A percentile compares a stretch with the other conserved stretches of the same genome.
phyloP scores from a whole-genome alignment of 2,329 filamentous ascomycete species.

The Alternaria ethzedia region DNA sequence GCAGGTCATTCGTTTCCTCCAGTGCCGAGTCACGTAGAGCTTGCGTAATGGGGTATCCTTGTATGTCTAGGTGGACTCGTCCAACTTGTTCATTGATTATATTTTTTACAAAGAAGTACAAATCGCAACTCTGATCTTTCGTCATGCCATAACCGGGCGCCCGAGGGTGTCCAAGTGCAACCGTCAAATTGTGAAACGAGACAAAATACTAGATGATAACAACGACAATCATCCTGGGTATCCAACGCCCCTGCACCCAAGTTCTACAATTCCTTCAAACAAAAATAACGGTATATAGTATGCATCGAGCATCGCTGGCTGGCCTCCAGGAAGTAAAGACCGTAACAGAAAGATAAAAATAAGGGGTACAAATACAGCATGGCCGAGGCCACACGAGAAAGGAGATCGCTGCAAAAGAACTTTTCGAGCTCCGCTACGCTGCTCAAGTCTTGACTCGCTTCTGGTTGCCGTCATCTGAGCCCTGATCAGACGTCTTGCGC shows the following conservation, averaged over 20 bases:
- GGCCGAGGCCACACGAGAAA: not conserved
- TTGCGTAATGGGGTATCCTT: not conserved
- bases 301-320: constrained; percentile 17
- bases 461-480: constrained; percentile 43
- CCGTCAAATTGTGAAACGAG: constrained; percentile 23
- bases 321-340: constrained; percentile 4
- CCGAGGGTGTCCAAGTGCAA: constrained; percentile 2
- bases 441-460: constrained; percentile 47
- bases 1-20: not conserved
- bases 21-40: not conserved
- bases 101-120: constrained; percentile 21
- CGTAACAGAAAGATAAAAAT: constrained; percentile 6
- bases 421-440: not conserved
- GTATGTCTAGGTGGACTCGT: constrained; percentile 1
- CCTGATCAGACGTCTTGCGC: constrained; percentile 50
- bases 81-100: constrained; percentile 18
- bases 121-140: constrained; percentile 10
- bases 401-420: not conserved
- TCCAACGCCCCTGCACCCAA: constrained; percentile 32
- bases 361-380: constrained; percentile 16
- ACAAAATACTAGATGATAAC: constrained; percentile 8
- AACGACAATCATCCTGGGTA: constrained; percentile 30
- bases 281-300: not conserved
- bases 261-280: constrained; percentile 13
- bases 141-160: constrained; percentile 15